Evolutionary conservation across 106 monocot species (phyloP).

Genomic region (Cymbidium sinense): DNA sequence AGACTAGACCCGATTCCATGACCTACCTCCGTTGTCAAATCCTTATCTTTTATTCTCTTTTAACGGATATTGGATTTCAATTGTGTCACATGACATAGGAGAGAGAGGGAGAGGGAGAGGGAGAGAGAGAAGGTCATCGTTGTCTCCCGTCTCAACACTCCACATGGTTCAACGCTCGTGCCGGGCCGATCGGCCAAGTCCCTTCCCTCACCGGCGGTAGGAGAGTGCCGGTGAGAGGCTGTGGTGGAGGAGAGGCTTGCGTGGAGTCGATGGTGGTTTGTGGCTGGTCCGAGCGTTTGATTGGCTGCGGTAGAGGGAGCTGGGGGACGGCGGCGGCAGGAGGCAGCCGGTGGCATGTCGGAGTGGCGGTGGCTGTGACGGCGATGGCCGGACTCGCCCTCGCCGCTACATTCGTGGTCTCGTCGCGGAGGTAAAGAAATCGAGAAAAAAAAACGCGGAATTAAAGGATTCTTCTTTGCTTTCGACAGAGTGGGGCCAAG

Average conservation of each 20-base stretch:
- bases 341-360: conserved; percentile 3
- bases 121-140: neutral
- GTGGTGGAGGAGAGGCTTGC: neutral
- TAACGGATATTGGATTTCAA: neutral
- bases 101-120: neutral
- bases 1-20: too few relatives aligned
- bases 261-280: conserved; percentile 22
- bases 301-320: neutral
- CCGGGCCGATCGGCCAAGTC: neutral
- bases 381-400: conserved; percentile 37
- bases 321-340: conserved; percentile 7
- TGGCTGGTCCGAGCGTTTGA: conserved; percentile 12
- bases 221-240: neutral
- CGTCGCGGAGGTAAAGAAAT: conserved; percentile 19
- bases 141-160: neutral
- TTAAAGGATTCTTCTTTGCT: neutral
- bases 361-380: conserved; percentile 33
- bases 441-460: neutral
- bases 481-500: neutral
- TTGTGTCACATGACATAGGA: neutral
- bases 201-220: neutral
- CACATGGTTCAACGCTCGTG: neutral
- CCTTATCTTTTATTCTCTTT: neutral
- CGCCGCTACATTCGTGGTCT: conserved; percentile 21
- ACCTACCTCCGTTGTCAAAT: too few relatives aligned